These are phyloP conservation scores for Fereydounia khargensis DNA, from an alignment of 1,284 basidiomycete species.

Conservation along the genomic window DNA sequence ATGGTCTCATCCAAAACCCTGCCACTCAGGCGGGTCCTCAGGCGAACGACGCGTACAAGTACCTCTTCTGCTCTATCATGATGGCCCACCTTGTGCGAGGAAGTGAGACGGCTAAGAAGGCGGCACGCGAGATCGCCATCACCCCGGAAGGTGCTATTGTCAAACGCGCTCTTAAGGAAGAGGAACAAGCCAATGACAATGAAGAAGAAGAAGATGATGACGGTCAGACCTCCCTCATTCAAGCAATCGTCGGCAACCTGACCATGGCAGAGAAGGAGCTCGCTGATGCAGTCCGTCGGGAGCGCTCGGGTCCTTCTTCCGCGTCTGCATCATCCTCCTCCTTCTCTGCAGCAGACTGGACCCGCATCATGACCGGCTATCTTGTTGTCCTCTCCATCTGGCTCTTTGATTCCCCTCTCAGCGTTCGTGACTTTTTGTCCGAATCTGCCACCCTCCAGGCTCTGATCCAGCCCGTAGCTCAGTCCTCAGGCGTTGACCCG, in stretches of 20 bases:
- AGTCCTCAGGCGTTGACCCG: slow-evolving; percentile 77
- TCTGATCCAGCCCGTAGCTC: slow-evolving; percentile 83
- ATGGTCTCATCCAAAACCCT: slow-evolving; percentile 61
- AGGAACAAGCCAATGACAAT: slow-evolving; percentile 17
- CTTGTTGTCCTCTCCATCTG: slow-evolving; percentile 79
- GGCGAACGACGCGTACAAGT: slow-evolving; percentile 61
- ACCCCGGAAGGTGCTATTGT: slow-evolving; percentile 43
- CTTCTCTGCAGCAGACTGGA: slow-evolving; percentile 64
- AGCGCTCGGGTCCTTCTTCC: slow-evolving; percentile 33
- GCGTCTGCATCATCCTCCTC: slow-evolving; percentile 12
- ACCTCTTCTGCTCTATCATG: slow-evolving; percentile 40
- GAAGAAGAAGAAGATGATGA: slow-evolving; percentile 61
- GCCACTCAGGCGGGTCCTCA: slow-evolving; percentile 20
- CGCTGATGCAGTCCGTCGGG: slow-evolving; percentile 52
- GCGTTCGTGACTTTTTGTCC: slow-evolving; percentile 83
- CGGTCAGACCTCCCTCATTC: slow-evolving; percentile 61
- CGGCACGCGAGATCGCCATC: slow-evolving; percentile 61
- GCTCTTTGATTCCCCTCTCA: slow-evolving; percentile 92
- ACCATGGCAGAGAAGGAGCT: slow-evolving; percentile 66
- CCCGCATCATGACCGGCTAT: slow-evolving; percentile 81
- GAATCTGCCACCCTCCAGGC: slow-evolving; percentile 78
- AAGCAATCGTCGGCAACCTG: slow-evolving; percentile 65
- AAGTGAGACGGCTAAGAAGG: slow-evolving; percentile 63
- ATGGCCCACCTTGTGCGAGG: slow-evolving; percentile 62
- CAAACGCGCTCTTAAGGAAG: slow-evolving; percentile 6